Percentiles rank a stretch among this genome's conserved stretches.
Evolutionary conservation across 176 grass and related monocot species (phyloP).

Genomic region (Phyllostachys edulis): DNA sequence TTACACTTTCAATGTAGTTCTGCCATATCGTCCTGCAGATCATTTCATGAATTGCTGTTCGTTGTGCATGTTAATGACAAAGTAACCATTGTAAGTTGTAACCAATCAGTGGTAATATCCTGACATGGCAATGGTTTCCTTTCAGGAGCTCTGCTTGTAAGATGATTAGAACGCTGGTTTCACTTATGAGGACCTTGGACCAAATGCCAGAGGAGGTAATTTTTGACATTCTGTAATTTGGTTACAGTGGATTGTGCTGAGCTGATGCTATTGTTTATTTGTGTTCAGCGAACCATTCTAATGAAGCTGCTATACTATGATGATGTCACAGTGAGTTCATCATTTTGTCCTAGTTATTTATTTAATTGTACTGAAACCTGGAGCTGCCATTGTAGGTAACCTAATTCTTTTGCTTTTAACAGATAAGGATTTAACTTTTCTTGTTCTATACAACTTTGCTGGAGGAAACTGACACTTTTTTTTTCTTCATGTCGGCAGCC

Average conservation of each 20-base stretch:
- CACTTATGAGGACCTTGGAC: slow-evolving; percentile 98
- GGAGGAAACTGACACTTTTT: slow-evolving; percentile 18
- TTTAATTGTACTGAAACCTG: neutral
- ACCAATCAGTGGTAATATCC: slow-evolving; percentile 3
- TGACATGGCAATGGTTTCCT: slow-evolving; percentile 21
- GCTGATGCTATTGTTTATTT: slow-evolving; percentile 29
- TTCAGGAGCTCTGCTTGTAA: slow-evolving; percentile 92
- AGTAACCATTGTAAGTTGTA: neutral
- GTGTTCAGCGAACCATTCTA: slow-evolving; percentile 85
- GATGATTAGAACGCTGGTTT: slow-evolving; percentile 94
- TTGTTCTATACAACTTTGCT: slow-evolving; percentile 21
- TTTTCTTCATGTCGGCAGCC: slow-evolving; percentile 53
- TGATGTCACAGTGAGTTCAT: slow-evolving; percentile 65
- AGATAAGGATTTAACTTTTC: neutral
- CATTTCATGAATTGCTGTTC: neutral
- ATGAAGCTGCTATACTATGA: slow-evolving; percentile 99
- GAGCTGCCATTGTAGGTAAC: slow-evolving; percentile 5
- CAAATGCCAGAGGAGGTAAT: slow-evolving; percentile 92
- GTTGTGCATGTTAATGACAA: neutral
- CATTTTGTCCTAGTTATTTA: slow-evolving; percentile 30
- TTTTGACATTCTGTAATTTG: slow-evolving; percentile 10
- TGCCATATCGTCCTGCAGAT: neutral
- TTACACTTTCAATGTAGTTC: neutral
- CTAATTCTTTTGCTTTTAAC: neutral
- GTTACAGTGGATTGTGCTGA: slow-evolving; percentile 20